Base-by-base conservation (phyloP, 2,329 filamentous ascomycete genomes). In the Sporothrix pseudoabietina region DNA sequence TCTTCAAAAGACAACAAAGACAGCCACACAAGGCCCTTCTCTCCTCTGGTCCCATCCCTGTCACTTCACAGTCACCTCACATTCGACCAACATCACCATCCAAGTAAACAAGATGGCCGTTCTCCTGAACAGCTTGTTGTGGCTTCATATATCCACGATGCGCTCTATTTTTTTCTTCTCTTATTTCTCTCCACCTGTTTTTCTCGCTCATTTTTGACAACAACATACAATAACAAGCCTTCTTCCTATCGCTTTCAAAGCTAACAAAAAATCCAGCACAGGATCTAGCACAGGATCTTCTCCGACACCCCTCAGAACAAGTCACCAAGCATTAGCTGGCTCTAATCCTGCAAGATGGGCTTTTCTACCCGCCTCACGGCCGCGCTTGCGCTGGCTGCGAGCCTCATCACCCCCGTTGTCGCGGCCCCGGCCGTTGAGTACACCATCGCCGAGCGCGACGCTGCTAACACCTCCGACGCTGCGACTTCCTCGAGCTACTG, bases 401-500 rank as follows among this genome's bases (percentile, higher is more conserved):
- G 52, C 26, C 55, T 75, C 14, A 49, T 77, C 49, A 32, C 73
- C 5, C 41, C 71, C 2, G 76, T 73, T 49, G 78, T 71, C 65
- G 75, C 73, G 19, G 74, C 73, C 0, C 75, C 73, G 1, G 39
- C 73, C 16, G 19, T 49, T 1, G 55, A 76, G n/a, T 10, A 32
- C 39, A 19, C 16, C 44, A 14, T 69, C 8, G 22, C 47, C 10
- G 63, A 52, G 16, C 63, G 72, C 47, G 61, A 52, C 9, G 55
- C 39, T 1, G 52, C 39, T 59, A 41, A 26, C 35, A 74, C 76
- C 49, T 69, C 77, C 66, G 7, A 55, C 61, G 57, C 61, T 35
- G 61, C 68, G 19, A 6, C n/a, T 30, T 71, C 76, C 10, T 73
- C 76, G 5, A 83, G 81, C 78, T 96, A 91, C 86, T 97, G 93